Conservation (phyloP, 768 basidiomycete species). For the Vishniacozyma victoriae region DNA sequence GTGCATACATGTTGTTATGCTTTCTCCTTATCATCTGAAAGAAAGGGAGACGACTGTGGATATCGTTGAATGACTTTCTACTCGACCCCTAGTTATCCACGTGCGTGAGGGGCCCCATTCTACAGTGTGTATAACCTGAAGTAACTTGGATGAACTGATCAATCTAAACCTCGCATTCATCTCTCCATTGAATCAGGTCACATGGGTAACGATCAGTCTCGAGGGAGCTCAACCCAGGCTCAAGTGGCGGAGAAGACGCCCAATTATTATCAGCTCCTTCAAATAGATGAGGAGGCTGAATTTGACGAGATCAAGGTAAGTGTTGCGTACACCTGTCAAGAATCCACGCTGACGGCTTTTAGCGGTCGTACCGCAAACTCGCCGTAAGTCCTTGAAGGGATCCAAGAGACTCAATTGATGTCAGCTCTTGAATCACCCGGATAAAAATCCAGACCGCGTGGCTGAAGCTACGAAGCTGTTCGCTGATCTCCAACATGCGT, state of each 20-base stretch:
- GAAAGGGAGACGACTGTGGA: too few species aligned
- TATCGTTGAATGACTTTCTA: too few species aligned
- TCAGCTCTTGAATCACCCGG: conserved; percentile 47
- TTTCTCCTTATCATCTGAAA: too few species aligned
- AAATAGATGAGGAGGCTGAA: conserved; percentile 73
- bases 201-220: conserved; percentile 41
- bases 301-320: conserved; percentile 81
- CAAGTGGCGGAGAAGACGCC: conserved; percentile 15
- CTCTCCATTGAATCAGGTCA: too few species aligned
- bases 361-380: conserved; percentile 77
- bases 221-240: conserved; percentile 3
- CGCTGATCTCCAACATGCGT: conserved; percentile 84
- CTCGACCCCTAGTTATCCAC: too few species aligned
- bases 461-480: conserved; percentile 84
- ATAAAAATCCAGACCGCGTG: conserved; percentile 69
- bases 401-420: neutral
- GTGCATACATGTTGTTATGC: too few species aligned
- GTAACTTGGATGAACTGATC: too few species aligned
- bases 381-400: conserved; percentile 63
- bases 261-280: conserved; percentile 78
- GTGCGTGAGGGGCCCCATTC: too few species aligned
- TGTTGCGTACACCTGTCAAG: neutral
- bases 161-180: too few species aligned
- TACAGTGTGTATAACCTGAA: too few species aligned
- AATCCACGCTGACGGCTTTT: conserved; percentile 1